Conservation (phyloP, 2,329 filamentous ascomycete genomes). For the Fusarium verrucosum region DNA sequence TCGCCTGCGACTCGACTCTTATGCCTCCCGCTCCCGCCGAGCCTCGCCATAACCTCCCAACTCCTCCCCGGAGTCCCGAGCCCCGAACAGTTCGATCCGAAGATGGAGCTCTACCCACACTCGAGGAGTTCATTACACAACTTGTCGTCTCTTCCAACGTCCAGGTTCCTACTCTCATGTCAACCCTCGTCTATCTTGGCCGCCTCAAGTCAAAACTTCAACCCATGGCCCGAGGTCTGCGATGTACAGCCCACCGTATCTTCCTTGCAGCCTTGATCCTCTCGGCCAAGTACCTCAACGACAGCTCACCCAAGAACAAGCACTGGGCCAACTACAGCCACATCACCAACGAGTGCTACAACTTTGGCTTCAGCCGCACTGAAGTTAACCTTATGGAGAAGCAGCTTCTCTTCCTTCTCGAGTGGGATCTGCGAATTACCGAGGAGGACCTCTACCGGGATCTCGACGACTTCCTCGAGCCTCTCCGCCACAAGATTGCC, state of each 20-base stretch:
- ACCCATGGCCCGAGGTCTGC: constrained; percentile 93
- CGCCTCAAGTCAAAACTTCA: constrained; percentile 86
- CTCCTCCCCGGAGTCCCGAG: constrained; percentile 61
- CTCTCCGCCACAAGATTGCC: constrained; percentile 73
- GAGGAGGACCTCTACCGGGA: constrained; percentile 87
- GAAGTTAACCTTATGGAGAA: constrained; percentile 99
- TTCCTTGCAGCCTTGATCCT: constrained; percentile 88
- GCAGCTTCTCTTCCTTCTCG: constrained; percentile 91
- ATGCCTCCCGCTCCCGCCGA: constrained; percentile 57
- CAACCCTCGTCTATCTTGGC: constrained; percentile 90
- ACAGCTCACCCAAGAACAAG: constrained; percentile 99
- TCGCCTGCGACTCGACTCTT: constrained; percentile 75
- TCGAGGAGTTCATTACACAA: constrained; percentile 91
- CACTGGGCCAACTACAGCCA: constrained; percentile 97
- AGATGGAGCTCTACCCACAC: constrained; percentile 72
- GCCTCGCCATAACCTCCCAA: constrained; percentile 53
- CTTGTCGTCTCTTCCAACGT: constrained; percentile 94
- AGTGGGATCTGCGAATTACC: constrained; percentile 91
- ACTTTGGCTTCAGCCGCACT: constrained; percentile 90
- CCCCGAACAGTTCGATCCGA: constrained; percentile 58
- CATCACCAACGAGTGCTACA: constrained; percentile 70
- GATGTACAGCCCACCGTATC: constrained; percentile 96
- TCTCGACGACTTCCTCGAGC: constrained; percentile 86
- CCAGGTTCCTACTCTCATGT: constrained; percentile 97
- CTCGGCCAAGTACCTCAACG: constrained; percentile 96